Conservation (phyloP, 1,284 basidiomycete species). For the Ganoderma resinaceum region DNA sequence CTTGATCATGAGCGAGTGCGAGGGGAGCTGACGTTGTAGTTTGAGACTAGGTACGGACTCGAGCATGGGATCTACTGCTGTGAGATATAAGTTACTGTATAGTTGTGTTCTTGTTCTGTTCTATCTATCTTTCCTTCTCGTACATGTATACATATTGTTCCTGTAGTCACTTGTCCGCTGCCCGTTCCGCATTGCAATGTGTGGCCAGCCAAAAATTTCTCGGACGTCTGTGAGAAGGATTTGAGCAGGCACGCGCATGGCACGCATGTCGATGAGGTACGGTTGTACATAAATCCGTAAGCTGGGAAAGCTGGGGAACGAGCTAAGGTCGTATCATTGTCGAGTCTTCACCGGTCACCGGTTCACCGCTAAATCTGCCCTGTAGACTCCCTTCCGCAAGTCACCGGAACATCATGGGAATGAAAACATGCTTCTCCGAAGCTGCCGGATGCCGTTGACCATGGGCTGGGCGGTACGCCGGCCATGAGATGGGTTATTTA, state of each 20-base stretch:
- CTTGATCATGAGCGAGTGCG: constrained; percentile 12
- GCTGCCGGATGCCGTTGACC: neutral
- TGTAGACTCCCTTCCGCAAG: neutral
- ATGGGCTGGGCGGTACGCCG: neutral
- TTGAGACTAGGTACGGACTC: constrained; percentile 6
- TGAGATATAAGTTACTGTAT: constrained; percentile 29
- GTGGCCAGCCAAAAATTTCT: neutral
- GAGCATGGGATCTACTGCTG: constrained; percentile 20
- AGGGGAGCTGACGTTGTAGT: neutral
- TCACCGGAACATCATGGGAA: neutral
- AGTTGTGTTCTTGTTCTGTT: constrained; percentile 21
- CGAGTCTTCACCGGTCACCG: neutral
- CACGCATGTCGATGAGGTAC: neutral
- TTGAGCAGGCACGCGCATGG: neutral
- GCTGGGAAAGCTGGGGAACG: constrained; percentile 2
- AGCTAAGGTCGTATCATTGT: neutral
- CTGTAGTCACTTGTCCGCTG: too few species aligned
- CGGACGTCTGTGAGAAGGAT: neutral
- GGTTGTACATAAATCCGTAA: neutral
- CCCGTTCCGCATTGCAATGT: neutral
- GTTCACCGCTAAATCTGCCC: neutral
- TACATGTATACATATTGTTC: neutral
- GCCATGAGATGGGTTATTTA: neutral
- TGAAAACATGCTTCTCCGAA: neutral
- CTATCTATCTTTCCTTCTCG: neutral